phyloP scores from a whole-genome alignment of 148 eudicot genomes.

The Beta vulgaris region DNA sequence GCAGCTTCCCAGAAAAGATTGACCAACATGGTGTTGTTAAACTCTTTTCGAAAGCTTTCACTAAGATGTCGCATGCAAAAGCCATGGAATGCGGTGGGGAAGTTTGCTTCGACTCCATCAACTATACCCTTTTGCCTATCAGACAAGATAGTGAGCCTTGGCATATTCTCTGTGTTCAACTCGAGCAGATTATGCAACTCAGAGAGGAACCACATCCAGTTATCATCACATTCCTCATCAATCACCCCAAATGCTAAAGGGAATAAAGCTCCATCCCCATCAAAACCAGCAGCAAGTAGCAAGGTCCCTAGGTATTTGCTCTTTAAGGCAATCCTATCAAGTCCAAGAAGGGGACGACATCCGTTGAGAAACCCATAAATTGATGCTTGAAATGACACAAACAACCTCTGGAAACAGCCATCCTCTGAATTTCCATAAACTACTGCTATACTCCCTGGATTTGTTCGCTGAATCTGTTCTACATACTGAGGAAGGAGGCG shows the following conservation, averaged over 20 bases:
- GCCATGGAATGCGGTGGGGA: conserved; percentile 75
- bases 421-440: conserved; percentile 57
- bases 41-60: conserved; percentile 60
- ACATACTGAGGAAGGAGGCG: conserved; percentile 72
- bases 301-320: conserved; percentile 68
- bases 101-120: conserved; percentile 58
- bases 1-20: conserved; percentile 69
- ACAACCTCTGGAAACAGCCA: conserved; percentile 55
- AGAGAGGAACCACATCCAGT: conserved; percentile 87
- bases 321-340: conserved; percentile 57
- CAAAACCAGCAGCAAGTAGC: conserved; percentile 64
- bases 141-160: conserved; percentile 62
- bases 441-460: conserved; percentile 69
- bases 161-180: conserved; percentile 68
- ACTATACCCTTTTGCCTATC: conserved; percentile 56
- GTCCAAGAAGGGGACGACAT: conserved; percentile 66
- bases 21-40: conserved; percentile 53
- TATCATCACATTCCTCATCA: conserved; percentile 68
- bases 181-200: conserved; percentile 63
- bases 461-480: conserved; percentile 54
- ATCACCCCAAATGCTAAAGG: conserved; percentile 81
- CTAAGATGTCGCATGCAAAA: conserved; percentile 64
- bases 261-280: conserved; percentile 62
- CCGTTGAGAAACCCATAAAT: conserved; percentile 67
- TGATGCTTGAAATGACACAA: conserved; percentile 66